Evolutionary conservation across 2,329 filamentous ascomycete species (phyloP), one percentile per base, ranked within the genome.

Genomic region (Didymella glomerata): DNA sequence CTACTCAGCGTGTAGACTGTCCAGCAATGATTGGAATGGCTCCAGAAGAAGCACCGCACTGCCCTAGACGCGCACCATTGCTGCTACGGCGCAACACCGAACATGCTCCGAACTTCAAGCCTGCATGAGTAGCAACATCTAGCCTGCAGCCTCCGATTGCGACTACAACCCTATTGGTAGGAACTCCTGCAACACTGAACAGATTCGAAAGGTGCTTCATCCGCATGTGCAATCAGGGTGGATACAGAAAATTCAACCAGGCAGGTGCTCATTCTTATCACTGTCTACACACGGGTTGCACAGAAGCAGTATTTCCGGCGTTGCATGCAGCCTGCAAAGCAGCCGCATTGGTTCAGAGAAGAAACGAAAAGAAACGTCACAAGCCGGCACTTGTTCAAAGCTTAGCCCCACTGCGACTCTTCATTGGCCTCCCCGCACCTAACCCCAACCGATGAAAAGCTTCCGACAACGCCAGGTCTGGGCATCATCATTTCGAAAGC

Each of bases 361-460:
- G 44, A 46, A 54, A 36, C 36, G 18, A 40, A 20, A 40, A 20
- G n/a, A 25, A 56, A 53, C 57, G 57, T 56, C 53, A 55, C 57
- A 27, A 54, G 38, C 36, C 57, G 52, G 57, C 57, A 49, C 57
- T 56, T 57, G 32, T 22, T 27, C 27, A 53, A 65, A 63, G 65
- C 64, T 68, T 68, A 60, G 53, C 60, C 41, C 48, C 38, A 25
- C 54, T 52, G 48, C 48, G 48, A 28, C 48, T 36, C 45, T 38
- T 46, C 50, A 63, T 66, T 64, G 61, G 54, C 20, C 47, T 51
- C 56, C 48, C 56, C 50, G 47, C 40, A 47, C 7, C 30, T 46
- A 50, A 50, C 32, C 30, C 13, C 30, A 32, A 32, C 30, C 30
- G 30, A 32, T 41, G 46, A 34, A 59, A 48, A 50, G 50, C 50